These are phyloP conservation scores for Taphrina deformans DNA, from an alignment of 1,139 yeast species.

Conservation along the genomic window DNA sequence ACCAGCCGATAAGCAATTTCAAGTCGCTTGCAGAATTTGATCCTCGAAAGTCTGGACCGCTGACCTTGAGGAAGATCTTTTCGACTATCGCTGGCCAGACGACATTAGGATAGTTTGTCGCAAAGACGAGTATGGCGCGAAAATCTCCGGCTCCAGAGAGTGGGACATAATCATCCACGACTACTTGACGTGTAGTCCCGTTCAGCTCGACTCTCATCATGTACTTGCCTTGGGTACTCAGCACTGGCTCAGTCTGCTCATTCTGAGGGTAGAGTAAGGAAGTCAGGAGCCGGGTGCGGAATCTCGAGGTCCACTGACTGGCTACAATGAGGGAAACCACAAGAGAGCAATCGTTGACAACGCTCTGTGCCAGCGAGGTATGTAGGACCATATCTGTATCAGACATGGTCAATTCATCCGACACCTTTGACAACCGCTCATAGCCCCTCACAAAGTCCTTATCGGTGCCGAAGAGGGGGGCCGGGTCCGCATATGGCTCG, in stretches of 20 bases:
- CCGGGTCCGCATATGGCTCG: conserved; percentile 16
- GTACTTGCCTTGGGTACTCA: conserved; percentile 46
- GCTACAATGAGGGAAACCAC: conserved; percentile 64
- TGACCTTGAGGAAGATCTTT: conserved; percentile 67
- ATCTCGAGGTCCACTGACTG: conserved; percentile 2
- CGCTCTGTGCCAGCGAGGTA: conserved; percentile 54
- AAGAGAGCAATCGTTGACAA: conserved; percentile 71
- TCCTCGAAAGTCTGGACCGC: conserved; percentile 67
- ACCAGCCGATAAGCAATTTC: conserved; percentile 65
- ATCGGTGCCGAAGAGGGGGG: background rate
- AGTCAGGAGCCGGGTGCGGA: conserved; percentile 36
- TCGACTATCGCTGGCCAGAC: conserved; percentile 75
- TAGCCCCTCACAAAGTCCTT: background rate
- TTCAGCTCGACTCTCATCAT: conserved; percentile 55
- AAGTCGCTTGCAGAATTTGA: conserved; percentile 81
- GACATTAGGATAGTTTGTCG: conserved; percentile 49
- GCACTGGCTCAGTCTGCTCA: conserved; percentile 38
- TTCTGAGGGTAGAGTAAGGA: conserved; percentile 41
- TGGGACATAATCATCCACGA: conserved; percentile 40
- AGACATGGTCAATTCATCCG: background rate
- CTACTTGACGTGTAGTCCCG: conserved; percentile 53
- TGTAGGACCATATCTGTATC: conserved; percentile 28
- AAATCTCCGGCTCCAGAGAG: conserved; percentile 37
- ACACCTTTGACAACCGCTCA: background rate
- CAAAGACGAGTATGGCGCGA: conserved; percentile 46